Evolutionary conservation across 2,329 filamentous ascomycete genomes (phyloP).

Genomic region (Colletotrichum eleusines): DNA sequence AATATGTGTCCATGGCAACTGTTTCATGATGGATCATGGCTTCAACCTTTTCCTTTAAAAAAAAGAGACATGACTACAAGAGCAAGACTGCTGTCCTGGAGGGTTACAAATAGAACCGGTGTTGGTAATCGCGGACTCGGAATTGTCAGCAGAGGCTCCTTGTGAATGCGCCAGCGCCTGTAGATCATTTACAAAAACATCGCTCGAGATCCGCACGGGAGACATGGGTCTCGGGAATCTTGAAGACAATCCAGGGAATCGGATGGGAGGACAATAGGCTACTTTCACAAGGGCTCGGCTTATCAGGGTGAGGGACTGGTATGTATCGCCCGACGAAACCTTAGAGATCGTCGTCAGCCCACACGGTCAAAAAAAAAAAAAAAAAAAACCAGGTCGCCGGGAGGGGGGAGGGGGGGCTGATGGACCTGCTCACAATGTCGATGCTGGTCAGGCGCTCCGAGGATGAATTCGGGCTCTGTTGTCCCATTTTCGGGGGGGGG

Average conservation of each 20-base stretch:
- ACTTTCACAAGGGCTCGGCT: neutral
- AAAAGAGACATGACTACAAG: too few relatives aligned
- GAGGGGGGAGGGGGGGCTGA: too few relatives aligned
- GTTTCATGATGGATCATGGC: accelerated
- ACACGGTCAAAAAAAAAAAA: neutral
- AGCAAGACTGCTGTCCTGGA: neutral
- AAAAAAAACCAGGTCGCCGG: too few relatives aligned
- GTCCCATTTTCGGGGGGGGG: neutral
- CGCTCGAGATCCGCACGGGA: neutral
- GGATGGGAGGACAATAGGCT: neutral
- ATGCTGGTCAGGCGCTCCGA: neutral
- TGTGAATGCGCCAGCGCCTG: neutral
- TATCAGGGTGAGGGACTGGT: neutral
- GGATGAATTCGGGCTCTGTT: neutral
- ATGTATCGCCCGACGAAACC: neutral
- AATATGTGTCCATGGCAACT: neutral
- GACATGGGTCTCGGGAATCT: neutral
- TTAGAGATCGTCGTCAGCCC: neutral
- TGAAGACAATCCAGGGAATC: neutral
- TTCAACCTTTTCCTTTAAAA: neutral
- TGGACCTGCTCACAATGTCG: neutral
- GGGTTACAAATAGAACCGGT: neutral
- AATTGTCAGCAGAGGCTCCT: neutral
- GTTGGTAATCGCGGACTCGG: neutral
- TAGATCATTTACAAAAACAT: neutral